Evolutionary conservation across 2,329 filamentous ascomycete species (phyloP).

Genomic region (Xylariaceae sp.): DNA sequence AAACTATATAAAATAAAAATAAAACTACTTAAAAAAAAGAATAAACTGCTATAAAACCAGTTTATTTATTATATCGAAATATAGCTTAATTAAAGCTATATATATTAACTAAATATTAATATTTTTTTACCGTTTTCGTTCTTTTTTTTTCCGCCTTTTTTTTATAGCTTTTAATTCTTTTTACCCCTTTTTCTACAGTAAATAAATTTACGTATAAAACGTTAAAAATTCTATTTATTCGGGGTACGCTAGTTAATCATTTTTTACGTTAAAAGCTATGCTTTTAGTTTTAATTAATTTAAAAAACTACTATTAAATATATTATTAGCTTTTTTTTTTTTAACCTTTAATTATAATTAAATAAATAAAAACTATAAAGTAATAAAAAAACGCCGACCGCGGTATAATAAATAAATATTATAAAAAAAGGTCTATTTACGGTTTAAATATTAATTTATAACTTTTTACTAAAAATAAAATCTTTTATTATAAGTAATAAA

Average conservation of each 20-base stretch:
- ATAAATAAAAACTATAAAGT: neutral
- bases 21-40: too few relatives aligned
- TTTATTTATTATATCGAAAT: too few relatives aligned
- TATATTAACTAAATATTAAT: too few relatives aligned
- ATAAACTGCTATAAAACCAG: too few relatives aligned
- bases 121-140: too few relatives aligned
- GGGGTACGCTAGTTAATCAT: neutral
- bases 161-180: neutral
- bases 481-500: neutral
- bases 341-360: neutral
- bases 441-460: neutral
- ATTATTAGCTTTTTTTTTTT: neutral
- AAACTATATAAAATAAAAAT: too few relatives aligned
- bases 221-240: neutral
- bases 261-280: neutral
- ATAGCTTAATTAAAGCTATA: too few relatives aligned
- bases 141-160: too few relatives aligned
- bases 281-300: neutral
- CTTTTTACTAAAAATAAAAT: neutral
- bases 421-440: neutral
- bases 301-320: neutral
- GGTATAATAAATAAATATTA: neutral
- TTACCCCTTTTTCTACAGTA: neutral
- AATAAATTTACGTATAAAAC: neutral
- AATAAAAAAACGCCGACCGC: neutral